Base-by-base conservation (phyloP, 768 basidiomycete genomes). In the Russula foetens region DNA sequence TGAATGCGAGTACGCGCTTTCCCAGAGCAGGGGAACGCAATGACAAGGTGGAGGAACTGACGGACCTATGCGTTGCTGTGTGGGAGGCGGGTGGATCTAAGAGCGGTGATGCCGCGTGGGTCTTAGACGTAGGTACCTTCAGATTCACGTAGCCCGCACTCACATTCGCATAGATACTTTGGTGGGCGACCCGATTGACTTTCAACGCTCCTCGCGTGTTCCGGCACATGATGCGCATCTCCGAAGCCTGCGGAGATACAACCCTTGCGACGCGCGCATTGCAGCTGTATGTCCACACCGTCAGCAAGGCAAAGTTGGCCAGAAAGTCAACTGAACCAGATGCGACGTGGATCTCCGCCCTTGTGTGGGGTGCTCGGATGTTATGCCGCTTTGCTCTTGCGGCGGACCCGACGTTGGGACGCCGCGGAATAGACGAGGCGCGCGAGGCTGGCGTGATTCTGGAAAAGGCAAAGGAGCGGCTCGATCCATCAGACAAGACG, bases 171-270 rank as follows among this genome's bases (percentile, higher is more conserved):
- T 70, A 90, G 89, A 81, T 92, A 23, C 79, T 98, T 2, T 96
- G 92, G 89, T 94, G 92, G 92, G 88, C 92, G 1, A 94, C 92
- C 9, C 84, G 87, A 23, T 80, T 94, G 23, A 98, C 96, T 0
- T 97, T 98, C 77, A 94, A 97, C 69, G 95, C 91, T 0, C 88
- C 87, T 61, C 82, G 85, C 9, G 75, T 98, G 8, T 81, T 91
- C 56, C 85, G 95, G 0, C 90, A 97, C 71, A 85, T 98, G 78
- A 83, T 84, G 29, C 84, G 88, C 1, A 72, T 95, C 1, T 73
- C 90, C 17, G 81, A 84, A 59, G 79, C 83, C 14, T 77, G 80
- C 0, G 83, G 83, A 9, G 85, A 86, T 64, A 72, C 73, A 3
- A 70, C 76, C 19, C 79, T 92, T 4, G 88, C 91, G 2, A 84